Base-by-base conservation (phyloP, 2,329 filamentous ascomycete genomes). In the Arthrinium phaeospermum region DNA sequence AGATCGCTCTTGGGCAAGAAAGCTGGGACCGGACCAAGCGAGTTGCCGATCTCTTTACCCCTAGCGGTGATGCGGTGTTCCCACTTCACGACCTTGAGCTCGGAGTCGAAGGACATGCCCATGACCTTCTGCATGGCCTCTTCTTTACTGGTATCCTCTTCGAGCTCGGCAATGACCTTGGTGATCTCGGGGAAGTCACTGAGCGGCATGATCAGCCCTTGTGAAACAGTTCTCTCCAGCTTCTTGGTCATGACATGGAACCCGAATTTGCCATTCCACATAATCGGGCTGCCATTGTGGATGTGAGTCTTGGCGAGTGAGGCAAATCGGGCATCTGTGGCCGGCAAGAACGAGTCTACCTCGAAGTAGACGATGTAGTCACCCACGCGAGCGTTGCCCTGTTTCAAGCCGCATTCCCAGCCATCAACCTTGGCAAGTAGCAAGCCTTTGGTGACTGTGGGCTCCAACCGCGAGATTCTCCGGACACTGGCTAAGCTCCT, bases 311-410 rank as follows among this genome's bases (percentile, higher is more conserved):
- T 37, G 16, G 16, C 30, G n/a, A 64, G 69, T 76, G 72, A 24
- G 79, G 74, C 78, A 67, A 75, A 78, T 0, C 74, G 72, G 14
- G 67, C 22, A 41, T 75, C 69, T 6, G 22, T 53, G 7, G 57
- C 67, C 3, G 80, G 80, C 7, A 82, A 68, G 73, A 81, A 80
- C 37, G 76, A 78, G 72, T 82, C 80, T 16, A 80, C 78, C 70
- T 81, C 79, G 70, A 81, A 79, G 47, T 75, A 82, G 22, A 82
- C 72, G 4, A 81, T 76, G 1, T 77, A 69, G 16, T 81, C 74
- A 61, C 76, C 77, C 2, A 73, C 70, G 22, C 72, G 1, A 72
- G 73, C 77, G 1, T 67, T 51, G 16, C 71, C 71, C 4, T 68
- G 51, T 1, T 49, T 47, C 3, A 74, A 72, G 1, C 79, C 74